phyloP scores from a whole-genome alignment of 1,284 basidiomycete species.

The Apiotrichum laibachii region DNA sequence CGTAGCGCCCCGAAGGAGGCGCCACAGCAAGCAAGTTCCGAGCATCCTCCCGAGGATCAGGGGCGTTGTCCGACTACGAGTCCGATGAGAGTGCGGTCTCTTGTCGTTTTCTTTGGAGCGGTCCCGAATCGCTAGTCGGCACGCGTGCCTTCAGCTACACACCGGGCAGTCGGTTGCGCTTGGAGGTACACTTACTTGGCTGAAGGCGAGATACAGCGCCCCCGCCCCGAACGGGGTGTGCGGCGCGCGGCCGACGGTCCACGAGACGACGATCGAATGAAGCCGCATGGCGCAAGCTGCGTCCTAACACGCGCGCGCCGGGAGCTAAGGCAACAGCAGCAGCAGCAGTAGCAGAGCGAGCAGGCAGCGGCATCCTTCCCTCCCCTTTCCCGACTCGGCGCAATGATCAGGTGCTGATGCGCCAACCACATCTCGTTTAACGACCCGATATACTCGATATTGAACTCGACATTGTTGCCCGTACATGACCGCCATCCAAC shows the following conservation, averaged over 20 bases:
- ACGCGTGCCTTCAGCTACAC: too few relatives aligned
- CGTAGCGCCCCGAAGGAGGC: too few relatives aligned
- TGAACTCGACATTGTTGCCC: neutral
- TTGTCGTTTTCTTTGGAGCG: too few relatives aligned
- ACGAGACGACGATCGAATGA: conserved; percentile 3
- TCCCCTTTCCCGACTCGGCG: conserved; percentile 6
- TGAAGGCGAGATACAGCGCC: too few relatives aligned
- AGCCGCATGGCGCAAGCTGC: conserved; percentile 1
- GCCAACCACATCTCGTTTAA: conserved; percentile 3
- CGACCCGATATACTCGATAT: too few relatives aligned
- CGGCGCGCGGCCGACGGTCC: conserved; percentile 3
- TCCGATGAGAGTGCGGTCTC: too few relatives aligned
- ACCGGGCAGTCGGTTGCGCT: neutral
- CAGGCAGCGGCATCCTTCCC: conserved; percentile 12
- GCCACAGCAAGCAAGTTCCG: too few relatives aligned
- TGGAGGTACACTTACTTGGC: conserved; percentile 2
- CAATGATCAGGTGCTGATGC: conserved; percentile 19
- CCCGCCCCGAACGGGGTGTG: neutral
- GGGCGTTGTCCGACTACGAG: too few relatives aligned
- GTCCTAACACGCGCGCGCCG: conserved; percentile 1
- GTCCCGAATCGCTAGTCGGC: too few relatives aligned
- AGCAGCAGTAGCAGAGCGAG: neutral
- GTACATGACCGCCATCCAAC: neutral
- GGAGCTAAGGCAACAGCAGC: neutral
- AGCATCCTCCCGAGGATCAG: too few relatives aligned